Conservation (phyloP, 345 rosid genomes). For the Pistacia integerrima region DNA sequence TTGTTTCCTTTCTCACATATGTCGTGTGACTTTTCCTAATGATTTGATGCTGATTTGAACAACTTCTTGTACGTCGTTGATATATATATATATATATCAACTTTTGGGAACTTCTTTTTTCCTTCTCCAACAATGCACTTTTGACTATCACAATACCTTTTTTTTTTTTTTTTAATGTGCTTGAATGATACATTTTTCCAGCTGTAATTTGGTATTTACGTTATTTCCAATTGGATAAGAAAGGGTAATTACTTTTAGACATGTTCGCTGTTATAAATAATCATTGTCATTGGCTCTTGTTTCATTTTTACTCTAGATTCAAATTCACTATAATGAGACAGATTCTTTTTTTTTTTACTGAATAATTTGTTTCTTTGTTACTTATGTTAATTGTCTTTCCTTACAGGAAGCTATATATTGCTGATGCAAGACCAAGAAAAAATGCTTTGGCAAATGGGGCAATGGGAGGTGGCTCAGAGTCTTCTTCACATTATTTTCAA, state of each 20-base stretch:
- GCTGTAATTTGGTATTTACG: neutral
- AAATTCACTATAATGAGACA: neutral
- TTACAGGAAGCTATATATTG: slow-evolving; percentile 90
- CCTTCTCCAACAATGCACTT: neutral
- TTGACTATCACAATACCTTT: neutral
- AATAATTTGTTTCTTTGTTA: neutral
- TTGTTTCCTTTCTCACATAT: neutral
- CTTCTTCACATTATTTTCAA: slow-evolving; percentile 90
- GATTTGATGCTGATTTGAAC: neutral
- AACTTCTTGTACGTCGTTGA: neutral
- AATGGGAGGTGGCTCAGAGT: slow-evolving; percentile 99
- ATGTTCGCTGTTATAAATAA: neutral
- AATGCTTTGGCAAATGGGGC: slow-evolving; percentile 99
- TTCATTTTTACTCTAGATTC: neutral
- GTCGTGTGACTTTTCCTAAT: neutral
- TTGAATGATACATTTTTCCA: neutral
- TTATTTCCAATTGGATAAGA: neutral
- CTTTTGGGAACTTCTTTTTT: neutral
- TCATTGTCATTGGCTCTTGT: neutral
- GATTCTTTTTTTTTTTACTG: neutral
- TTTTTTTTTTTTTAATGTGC: neutral
- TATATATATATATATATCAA: neutral
- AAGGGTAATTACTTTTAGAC: neutral
- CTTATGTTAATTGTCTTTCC: slow-evolving; percentile 13
- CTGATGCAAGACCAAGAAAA: slow-evolving; percentile 97